Evolutionary conservation across 2,329 filamentous ascomycete genomes (phyloP).

Genomic region (Bipolaris oryzae): DNA sequence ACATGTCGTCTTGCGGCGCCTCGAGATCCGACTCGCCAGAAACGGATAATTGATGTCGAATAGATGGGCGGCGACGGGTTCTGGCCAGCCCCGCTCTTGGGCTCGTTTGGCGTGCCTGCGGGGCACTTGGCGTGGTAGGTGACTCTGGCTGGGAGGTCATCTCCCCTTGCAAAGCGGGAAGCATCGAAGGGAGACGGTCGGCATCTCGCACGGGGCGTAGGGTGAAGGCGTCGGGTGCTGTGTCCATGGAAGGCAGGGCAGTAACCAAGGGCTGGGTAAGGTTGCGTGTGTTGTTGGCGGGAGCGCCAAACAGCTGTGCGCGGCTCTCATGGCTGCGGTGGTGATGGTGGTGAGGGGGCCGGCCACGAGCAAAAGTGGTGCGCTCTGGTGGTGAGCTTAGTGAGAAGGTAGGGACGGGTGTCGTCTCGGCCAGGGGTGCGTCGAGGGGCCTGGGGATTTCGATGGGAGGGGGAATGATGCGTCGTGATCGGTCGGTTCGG

Average conservation of each 20-base stretch:
- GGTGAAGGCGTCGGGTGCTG: conserved; percentile 69
- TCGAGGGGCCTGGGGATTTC: conserved; percentile 67
- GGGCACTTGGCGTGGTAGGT: conserved; percentile 52
- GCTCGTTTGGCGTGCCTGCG: conserved; percentile 42
- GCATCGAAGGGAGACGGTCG: conserved; percentile 84
- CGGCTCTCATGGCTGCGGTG: conserved; percentile 57
- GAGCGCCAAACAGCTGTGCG: conserved; percentile 37
- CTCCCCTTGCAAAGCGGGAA: conserved; percentile 69
- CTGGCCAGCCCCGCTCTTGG: conserved; percentile 56
- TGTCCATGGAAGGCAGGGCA: conserved; percentile 70
- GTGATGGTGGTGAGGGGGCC: conserved; percentile 58
- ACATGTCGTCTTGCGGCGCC: conserved; percentile 79
- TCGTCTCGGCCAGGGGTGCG: conserved; percentile 63
- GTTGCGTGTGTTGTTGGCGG: conserved; percentile 48
- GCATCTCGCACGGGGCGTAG: conserved; percentile 82
- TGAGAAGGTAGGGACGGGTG: conserved; percentile 67
- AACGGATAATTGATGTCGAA: conserved; percentile 84
- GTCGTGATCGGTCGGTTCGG: conserved; percentile 59
- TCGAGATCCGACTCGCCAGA: conserved; percentile 85
- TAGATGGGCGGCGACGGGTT: conserved; percentile 76
- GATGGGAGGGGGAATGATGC: conserved; percentile 84
- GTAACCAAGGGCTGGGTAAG: conserved; percentile 71
- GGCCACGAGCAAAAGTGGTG: conserved; percentile 66
- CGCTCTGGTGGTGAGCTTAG: conserved; percentile 74
- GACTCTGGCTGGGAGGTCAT: conserved; percentile 86